Evolutionary conservation across 192 early-diverging fungal genomes (phyloP).

Genomic region (Endogone sp.): DNA sequence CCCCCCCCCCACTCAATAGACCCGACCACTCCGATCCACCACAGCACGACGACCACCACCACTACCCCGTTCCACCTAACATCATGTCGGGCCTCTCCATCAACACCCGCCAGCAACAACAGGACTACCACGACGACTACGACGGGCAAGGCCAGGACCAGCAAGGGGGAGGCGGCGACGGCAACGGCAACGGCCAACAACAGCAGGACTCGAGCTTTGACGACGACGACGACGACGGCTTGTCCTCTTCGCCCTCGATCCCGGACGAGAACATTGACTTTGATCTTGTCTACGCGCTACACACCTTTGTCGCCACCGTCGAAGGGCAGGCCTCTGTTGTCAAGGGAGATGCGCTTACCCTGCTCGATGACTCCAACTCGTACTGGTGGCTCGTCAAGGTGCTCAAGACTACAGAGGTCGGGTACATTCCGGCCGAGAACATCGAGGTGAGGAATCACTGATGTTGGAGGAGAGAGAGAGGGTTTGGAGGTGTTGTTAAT

Average conservation of each 20-base stretch:
- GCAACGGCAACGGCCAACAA: neutral
- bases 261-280: constrained; percentile 69
- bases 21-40: neutral
- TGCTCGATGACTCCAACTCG: constrained; percentile 79
- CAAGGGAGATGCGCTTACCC: constrained; percentile 70
- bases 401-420: constrained; percentile 68
- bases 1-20: neutral
- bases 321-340: constrained; percentile 84
- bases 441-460: constrained; percentile 56
- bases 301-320: constrained; percentile 80
- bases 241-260: constrained; percentile 36
- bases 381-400: constrained; percentile 80
- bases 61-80: too few relatives aligned
- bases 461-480: too few relatives aligned
- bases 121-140: neutral
- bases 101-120: neutral
- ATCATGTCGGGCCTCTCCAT: neutral
- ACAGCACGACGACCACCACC: neutral
- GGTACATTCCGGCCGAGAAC: constrained; percentile 88
- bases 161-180: too few relatives aligned
- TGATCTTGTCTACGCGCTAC: constrained; percentile 76
- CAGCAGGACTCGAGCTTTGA: neutral
- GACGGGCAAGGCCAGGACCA: too few relatives aligned
- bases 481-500: too few relatives aligned
- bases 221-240: constrained; percentile 41